These are phyloP conservation scores for Helianthus tuberosus DNA, from an alignment of 129 eudicot genomes.

Conservation along the genomic window DNA sequence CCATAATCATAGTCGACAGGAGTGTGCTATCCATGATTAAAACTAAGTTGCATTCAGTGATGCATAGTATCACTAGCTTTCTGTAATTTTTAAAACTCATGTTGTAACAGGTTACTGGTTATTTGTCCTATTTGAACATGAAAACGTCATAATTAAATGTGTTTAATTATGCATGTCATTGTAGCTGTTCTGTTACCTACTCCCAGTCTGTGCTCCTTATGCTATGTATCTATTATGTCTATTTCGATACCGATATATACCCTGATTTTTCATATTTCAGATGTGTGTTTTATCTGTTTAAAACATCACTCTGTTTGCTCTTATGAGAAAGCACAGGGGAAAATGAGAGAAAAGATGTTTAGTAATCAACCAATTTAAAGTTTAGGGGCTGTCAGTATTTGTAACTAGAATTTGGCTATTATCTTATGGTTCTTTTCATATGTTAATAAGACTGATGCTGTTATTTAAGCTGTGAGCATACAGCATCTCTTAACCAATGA, in stretches of 20 bases:
- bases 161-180: conserved; percentile 3
- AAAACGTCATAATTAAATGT: conserved; percentile 4
- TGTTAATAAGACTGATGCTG: conserved; percentile 7
- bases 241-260: too few relatives aligned
- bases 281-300: not conserved
- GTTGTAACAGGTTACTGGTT: conserved; percentile 13
- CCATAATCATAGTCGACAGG: conserved; percentile 18
- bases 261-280: not conserved
- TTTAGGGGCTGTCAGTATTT: not conserved
- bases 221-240: conserved; percentile 12
- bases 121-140: conserved; percentile 18
- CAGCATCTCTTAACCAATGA: too few relatives aligned
- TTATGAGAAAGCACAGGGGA: conserved; percentile 9
- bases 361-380: not conserved
- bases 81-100: conserved; percentile 26
- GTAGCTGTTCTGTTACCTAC: too few relatives aligned
- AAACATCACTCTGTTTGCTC: not conserved
- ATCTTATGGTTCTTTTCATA: conserved; percentile 10
- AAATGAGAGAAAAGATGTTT: conserved; percentile 13
- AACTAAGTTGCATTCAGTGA: conserved; percentile 17
- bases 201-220: too few relatives aligned
- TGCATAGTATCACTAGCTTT: conserved; percentile 18
- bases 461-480: not conserved
- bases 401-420: conserved; percentile 9
- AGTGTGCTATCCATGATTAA: conserved; percentile 14